Conservation (phyloP, 306 rosid genomes). For the Quillaja saponaria region DNA sequence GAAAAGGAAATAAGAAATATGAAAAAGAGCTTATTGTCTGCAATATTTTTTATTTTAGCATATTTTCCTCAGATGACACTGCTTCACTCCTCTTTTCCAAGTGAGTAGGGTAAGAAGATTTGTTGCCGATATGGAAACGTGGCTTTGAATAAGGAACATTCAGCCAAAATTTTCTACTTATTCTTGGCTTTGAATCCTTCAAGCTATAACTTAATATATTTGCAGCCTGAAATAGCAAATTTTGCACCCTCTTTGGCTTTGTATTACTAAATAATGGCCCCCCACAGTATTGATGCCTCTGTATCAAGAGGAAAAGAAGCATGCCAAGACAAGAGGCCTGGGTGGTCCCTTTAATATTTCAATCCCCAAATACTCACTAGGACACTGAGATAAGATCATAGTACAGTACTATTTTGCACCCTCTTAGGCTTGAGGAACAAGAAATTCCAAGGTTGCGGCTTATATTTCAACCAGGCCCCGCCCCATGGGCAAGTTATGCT, state of each 20-base stretch:
- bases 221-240: constrained; percentile 28
- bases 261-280: constrained; percentile 18
- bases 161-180: constrained; percentile 11
- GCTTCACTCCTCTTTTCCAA: no score
- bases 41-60: constrained; percentile 14
- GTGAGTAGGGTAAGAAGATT: no score
- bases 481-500: not conserved
- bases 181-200: constrained; percentile 36
- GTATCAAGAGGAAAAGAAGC: constrained; percentile 2
- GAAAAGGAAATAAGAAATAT: constrained; percentile 12
- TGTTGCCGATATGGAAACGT: no score
- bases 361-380: constrained; percentile 20
- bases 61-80: no score
- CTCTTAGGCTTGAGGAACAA: constrained; percentile 1
- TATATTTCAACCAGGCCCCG: constrained; percentile 2
- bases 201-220: constrained; percentile 35
- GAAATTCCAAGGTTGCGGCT: not conserved
- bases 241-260: no score
- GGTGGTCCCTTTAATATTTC: constrained; percentile 25
- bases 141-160: constrained; percentile 25
- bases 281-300: not conserved
- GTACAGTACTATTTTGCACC: not conserved
- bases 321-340: not conserved
- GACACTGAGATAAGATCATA: no score
- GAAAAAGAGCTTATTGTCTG: constrained; percentile 28